Conservation (phyloP, 2,329 filamentous ascomycete species). For the Phaeophleospora eucalypticola region DNA sequence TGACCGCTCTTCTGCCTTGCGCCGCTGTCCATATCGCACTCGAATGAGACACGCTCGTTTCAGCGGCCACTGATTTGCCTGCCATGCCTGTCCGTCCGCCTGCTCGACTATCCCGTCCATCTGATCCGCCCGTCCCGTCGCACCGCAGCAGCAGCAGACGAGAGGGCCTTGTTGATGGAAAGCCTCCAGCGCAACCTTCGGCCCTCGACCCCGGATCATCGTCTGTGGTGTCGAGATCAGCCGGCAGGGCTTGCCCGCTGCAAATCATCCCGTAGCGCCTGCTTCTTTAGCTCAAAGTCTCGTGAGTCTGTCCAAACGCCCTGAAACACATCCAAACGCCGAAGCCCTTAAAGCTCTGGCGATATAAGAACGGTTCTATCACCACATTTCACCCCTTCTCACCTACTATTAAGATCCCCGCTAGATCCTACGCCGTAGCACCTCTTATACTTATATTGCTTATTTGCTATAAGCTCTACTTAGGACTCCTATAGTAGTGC, state of each 20-base stretch:
- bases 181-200: constrained; percentile 3
- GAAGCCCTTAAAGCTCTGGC: neutral
- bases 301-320: neutral
- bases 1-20: constrained; percentile 15
- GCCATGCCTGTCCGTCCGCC: constrained; percentile 4
- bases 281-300: constrained; percentile 2
- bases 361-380: neutral
- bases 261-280: constrained; percentile 11
- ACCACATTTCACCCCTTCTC: too few relatives aligned
- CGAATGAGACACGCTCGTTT: constrained; percentile 10
- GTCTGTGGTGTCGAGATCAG: constrained; percentile 2
- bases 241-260: constrained; percentile 4
- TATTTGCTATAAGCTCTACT: too few relatives aligned
- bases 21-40: constrained; percentile 3
- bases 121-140: neutral
- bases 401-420: too few relatives aligned
- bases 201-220: constrained; percentile 3
- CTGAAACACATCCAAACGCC: neutral
- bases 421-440: too few relatives aligned
- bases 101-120: neutral
- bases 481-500: too few relatives aligned
- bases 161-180: too few relatives aligned
- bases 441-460: too few relatives aligned
- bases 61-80: constrained; percentile 15
- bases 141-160: too few relatives aligned